These are phyloP conservation scores for Diplodia intermedia DNA, from an alignment of 2,329 filamentous ascomycete species.

Conservation along the genomic window DNA sequence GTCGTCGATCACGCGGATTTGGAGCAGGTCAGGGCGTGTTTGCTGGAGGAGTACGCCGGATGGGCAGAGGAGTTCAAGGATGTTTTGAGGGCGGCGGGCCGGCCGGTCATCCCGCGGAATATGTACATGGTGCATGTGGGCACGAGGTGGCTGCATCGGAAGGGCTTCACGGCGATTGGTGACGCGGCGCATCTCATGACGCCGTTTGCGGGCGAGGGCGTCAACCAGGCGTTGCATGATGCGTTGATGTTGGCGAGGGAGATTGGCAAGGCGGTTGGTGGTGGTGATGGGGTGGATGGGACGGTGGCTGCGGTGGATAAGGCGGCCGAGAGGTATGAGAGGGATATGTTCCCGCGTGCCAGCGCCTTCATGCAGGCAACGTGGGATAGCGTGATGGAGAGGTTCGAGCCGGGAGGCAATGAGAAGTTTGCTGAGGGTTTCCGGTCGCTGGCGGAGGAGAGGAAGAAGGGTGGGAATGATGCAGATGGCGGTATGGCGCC, in stretches of 20 bases:
- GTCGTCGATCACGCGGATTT: constrained; percentile 51
- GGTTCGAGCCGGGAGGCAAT: background rate
- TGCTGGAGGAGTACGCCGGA: constrained; percentile 47
- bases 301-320: constrained; percentile 37
- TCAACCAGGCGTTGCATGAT: constrained; percentile 65
- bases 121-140: constrained; percentile 63
- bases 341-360: constrained; percentile 36
- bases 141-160: constrained; percentile 56
- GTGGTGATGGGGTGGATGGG: constrained; percentile 37
- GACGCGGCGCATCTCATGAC: constrained; percentile 68
- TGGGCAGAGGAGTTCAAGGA: constrained; percentile 30
- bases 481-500: background rate
- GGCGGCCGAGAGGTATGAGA: constrained; percentile 37
- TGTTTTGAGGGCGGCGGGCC: constrained; percentile 34
- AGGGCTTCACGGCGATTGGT: constrained; percentile 63
- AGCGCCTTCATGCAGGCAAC: constrained; percentile 44
- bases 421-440: constrained; percentile 52
- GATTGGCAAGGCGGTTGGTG: background rate
- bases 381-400: constrained; percentile 35
- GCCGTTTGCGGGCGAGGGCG: constrained; percentile 65
- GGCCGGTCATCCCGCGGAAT: constrained; percentile 37
- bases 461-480: constrained; percentile 35
- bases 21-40: constrained; percentile 45
- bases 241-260: constrained; percentile 55
- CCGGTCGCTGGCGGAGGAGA: constrained; percentile 9